Base-by-base conservation (phyloP, 2,329 filamentous ascomycete genomes). In the Pseudogymnoascus sp. region DNA sequence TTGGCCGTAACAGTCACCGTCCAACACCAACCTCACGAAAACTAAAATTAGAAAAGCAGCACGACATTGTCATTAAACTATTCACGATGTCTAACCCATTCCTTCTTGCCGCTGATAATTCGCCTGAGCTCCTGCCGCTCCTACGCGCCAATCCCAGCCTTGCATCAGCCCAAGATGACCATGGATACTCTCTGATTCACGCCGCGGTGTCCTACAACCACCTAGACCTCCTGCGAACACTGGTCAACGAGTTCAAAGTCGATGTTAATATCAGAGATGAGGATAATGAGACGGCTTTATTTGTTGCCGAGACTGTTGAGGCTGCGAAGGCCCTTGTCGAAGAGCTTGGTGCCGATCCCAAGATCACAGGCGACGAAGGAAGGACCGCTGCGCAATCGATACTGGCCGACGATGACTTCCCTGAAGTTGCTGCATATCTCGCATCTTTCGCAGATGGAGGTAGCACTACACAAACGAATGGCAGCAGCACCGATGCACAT, bases 121-220 rank as follows among this genome's bases (percentile, higher is more conserved):
- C 88, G 61, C 78, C 85, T 43, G 81, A 84, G 49, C 85, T 99
- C 62, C 80, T 96, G 66, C 80, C 86, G 64, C 85, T 93, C 68
- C 86, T 99, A 61, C 84, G 84, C 66, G 79, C 86, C 65, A 84
- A 91, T 68, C 90, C 91, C 36, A 77, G 84, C n/a, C 80, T 96
- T 62, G 93, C 95, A 62, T 84, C 87, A 2, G 78, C 83, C 61
- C 91, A 96, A 77, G 95, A 99, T 75, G 86, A 89, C 65, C 89
- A 97, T 72, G 95, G 95, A 71, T 99, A 99, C 79, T 96, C 92
- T 56, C 85, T 97, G 25, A 80, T 97, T 59, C 95, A 99, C 76
- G 95, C 95, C 61, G 91, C 93, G 14, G 88, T 91, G 16, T 97
- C 93, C 69, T 99, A 97, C 81, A 89, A 88, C 73, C 93, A 97